Conservation (phyloP, 805 yeast species). For the Candida bentonensis region DNA sequence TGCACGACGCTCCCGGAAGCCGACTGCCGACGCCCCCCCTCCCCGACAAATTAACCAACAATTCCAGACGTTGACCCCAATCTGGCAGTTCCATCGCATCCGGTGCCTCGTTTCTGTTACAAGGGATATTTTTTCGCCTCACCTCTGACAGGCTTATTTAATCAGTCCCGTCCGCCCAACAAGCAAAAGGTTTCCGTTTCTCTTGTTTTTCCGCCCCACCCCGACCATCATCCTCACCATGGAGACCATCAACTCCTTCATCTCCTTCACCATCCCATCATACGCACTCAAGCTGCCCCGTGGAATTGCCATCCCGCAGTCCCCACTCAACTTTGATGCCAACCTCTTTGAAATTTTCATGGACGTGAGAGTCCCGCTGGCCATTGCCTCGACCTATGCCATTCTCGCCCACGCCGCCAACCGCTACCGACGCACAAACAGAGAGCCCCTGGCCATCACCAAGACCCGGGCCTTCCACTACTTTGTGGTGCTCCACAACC, state of each 20-base stretch:
- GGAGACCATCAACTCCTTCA: conserved; percentile 1
- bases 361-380: conserved; percentile 39
- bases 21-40: too few relatives aligned
- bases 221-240: too few relatives aligned
- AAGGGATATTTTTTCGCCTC: too few relatives aligned
- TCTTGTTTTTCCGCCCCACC: too few relatives aligned
- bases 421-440: conserved; percentile 26
- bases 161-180: too few relatives aligned
- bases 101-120: too few relatives aligned
- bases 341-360: conserved; percentile 19
- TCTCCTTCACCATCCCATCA: background rate
- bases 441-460: conserved; percentile 39
- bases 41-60: too few relatives aligned
- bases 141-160: too few relatives aligned
- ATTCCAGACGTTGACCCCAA: too few relatives aligned
- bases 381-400: conserved; percentile 46
- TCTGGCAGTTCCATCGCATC: too few relatives aligned
- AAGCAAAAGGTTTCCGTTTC: too few relatives aligned
- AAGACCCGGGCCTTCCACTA: conserved; percentile 31
- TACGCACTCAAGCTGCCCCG: background rate
- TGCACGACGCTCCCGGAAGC: too few relatives aligned
- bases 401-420: conserved; percentile 41
- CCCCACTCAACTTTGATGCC: background rate
- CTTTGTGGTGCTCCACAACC: conserved; percentile 47
- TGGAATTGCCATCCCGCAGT: background rate